These are phyloP conservation scores for Rauvolfia tetraphylla DNA, from an alignment of 257 asterid genomes.

Conservation along the genomic window DNA sequence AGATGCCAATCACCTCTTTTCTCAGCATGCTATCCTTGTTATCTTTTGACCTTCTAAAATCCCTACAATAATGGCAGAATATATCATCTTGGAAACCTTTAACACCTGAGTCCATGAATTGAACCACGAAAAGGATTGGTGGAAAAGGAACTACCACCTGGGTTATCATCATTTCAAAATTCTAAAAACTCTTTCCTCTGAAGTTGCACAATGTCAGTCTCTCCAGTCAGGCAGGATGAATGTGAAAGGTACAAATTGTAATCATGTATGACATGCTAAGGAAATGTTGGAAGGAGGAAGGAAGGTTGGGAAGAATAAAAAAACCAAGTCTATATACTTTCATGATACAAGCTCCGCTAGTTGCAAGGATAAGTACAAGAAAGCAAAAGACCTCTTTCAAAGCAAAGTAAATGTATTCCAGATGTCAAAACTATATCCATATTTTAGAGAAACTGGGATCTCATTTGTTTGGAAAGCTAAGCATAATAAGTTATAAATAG, in stretches of 20 bases:
- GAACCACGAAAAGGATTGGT: background rate
- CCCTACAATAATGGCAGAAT: conserved; percentile 43
- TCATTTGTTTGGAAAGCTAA: background rate
- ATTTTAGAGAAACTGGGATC: background rate
- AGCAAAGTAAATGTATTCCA: background rate
- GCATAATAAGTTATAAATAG: background rate
- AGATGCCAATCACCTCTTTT: conserved; percentile 56
- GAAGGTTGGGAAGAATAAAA: background rate
- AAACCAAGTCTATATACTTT: background rate
- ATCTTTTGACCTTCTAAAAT: conserved; percentile 45
- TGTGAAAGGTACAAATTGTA: background rate
- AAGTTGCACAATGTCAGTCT: background rate
- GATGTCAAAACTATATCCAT: background rate
- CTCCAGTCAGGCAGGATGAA: background rate
- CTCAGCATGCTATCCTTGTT: conserved; percentile 31
- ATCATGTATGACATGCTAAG: background rate
- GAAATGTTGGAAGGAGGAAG: background rate
- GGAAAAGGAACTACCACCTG: background rate
- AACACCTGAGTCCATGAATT: background rate
- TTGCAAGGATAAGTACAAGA: background rate
- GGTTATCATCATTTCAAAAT: background rate
- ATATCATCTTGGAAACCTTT: background rate
- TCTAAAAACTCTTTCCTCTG: background rate
- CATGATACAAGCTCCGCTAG: background rate
- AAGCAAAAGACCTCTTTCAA: background rate